Evolutionary conservation across 2,329 filamentous ascomycete species (phyloP), one percentile per base, ranked within the genome.

Genomic region (Beauveria asiatica): DNA sequence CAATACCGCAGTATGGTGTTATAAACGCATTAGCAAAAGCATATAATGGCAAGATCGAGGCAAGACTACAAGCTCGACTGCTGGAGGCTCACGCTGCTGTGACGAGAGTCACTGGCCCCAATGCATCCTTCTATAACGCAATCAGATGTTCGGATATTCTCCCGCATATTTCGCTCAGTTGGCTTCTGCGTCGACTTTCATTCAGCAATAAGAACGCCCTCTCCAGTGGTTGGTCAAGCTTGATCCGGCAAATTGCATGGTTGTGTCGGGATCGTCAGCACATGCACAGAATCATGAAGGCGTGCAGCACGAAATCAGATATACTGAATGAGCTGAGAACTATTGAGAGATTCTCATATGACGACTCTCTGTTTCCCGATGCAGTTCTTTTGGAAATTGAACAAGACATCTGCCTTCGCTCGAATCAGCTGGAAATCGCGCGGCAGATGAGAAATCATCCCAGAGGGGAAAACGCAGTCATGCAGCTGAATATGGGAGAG

Each of bases 401-500:
- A 57, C 83, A 77, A 39, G 78, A 79, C 1, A 75, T 90, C 1
- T 66, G 84, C 9, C 84, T 91, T 9, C 79, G 88, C 0, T 67
- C 75, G 0, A 78, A 83, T 0, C 86, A 90, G 66, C 75, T 79
- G 3, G 67, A 79, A 2, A 83, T 90, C 54, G 82, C 86, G 0
- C 49, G 60, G 0, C 67, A 78, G 21, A 89, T 90, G 81, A 79
- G 76, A 2, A 55, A 65, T 0, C 77, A 78, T 0, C 64, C 67
- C 0, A 67, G 66, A 0, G 68, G 65, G 0, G 30, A 67, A 0
- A 88, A 85, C 64, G 69, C 77, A 0, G 79, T 85, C 0, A 79
- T 88, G 74, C 85, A 89, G 65, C 69, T 90, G 2, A 88, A 88
- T 63, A 90, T 90, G 86, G 87, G 87, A 0, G 80, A 88, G 66